Base-by-base conservation (phyloP, 768 basidiomycete species). In the Macrocybe gigantea region DNA sequence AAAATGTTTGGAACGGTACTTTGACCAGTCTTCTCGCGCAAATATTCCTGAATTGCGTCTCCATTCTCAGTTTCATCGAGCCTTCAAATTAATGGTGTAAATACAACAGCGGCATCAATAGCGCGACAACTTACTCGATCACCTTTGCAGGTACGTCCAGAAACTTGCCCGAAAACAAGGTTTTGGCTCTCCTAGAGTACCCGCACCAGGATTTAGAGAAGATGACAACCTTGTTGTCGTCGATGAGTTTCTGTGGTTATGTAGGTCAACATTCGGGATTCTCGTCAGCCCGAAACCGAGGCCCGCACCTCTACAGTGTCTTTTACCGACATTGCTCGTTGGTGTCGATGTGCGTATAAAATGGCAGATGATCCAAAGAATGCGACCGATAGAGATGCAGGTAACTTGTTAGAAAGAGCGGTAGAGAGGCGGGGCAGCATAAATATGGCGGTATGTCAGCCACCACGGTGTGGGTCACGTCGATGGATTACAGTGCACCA, bases 1-100 rank as follows among this genome's bases (percentile, higher is more conserved):
- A 88, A 92, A 49, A 88, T 73, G 58, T 81, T 86, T 31, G 89
- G 89, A 5, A 92, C 89, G 8, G 83, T 84, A 14, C 77, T 63
- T 55, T 85, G 88, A 0, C 73, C 73, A 0, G 85, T 86, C 74
- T 80, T 84, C 55, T 75, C 47, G 2, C 8, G 14, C 4, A 93
- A 71, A 56, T 89, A 90, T 14, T 64, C 56, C 59, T 92, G 89
- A 48, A 91, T 87, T 0, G 58, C 79, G 12, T 51, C 12, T 7
- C 79, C 85, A 34, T 91, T 82, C 0, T 78, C 68, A 31, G 66
- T 66, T 43, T 70, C 52, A 60, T 88, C 82, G 41, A 90, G 66
- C 60, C 87, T 85, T 43, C 7, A 30, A 14, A 15, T 42, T 3
- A 33, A 51, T 12, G 33, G 8, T 10, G 32, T 47, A 11, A 30